Evolutionary conservation across 768 basidiomycete genomes (phyloP), one percentile per base, ranked within the genome.

Genomic region (Tulasnella calospora): DNA sequence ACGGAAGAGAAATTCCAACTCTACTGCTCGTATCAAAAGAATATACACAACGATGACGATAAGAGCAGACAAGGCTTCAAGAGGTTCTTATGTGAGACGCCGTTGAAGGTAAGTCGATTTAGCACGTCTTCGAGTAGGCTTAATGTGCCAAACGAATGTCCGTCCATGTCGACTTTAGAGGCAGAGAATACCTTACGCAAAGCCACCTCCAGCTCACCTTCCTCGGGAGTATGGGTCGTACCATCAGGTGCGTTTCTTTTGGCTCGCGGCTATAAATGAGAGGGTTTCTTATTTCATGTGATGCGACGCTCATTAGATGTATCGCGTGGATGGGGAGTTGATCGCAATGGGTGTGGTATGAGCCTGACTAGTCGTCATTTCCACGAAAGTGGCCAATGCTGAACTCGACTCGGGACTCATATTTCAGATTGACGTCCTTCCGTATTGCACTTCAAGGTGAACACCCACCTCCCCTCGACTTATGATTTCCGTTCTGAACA

Each of bases 181-280:
- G 76, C 88, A 89, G 81, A 85, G 87, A 33, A 95, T 93, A 81
- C 87, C 87, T 21, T 95, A 92, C 10, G 46, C 78, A 84, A 7
- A 84, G 82, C 0, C 57, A n/a, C 57, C 71, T 61, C 89, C 90
- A 23, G 78, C 79, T 3, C 88, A 92, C 81, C 87, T 97, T 13
- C 95, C 96, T 0, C 82, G 79, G n/a, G 84, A 89, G 21, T 98
- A 95, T 84, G 97, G 97, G n/a, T 92, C 94, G 33, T 94, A 95
- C 83, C 97, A 99, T 82, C 95, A 95, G 13, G 76, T 78, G n/a
- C n/a, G n/a, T n/a, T n/a, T n/a, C n/a, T n/a, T n/a, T n/a, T n/a
- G n/a, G n/a, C n/a, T n/a, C n/a, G n/a, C n/a, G n/a, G n/a, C n/a
- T n/a, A n/a, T n/a, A n/a, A n/a, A n/a, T n/a, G n/a, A n/a, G n/a